These are phyloP conservation scores for Colletotrichum plurivorum DNA, from an alignment of 2,329 filamentous ascomycete genomes.

Conservation along the genomic window DNA sequence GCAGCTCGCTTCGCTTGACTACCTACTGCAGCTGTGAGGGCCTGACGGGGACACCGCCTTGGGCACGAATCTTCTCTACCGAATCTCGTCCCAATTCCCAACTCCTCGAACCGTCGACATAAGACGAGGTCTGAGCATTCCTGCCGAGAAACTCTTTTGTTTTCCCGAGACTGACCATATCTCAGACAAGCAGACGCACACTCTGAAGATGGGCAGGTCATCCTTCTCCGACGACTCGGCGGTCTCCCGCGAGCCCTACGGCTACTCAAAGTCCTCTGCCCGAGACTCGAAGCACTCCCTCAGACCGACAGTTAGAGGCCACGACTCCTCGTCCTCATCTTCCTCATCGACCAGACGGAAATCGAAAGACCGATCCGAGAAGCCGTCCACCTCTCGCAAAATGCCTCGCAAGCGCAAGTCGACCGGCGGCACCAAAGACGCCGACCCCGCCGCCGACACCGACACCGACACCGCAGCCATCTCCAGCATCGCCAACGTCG, in stretches of 20 bases:
- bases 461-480: neutral
- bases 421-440: slow-evolving; percentile 9
- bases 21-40: neutral
- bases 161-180: neutral
- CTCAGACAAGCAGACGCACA: slow-evolving; percentile 12
- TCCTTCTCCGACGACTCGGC: slow-evolving; percentile 23
- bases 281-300: slow-evolving; percentile 32
- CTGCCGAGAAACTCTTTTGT: neutral
- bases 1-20: neutral
- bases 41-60: slow-evolving; percentile 9
- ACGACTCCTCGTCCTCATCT: slow-evolving; percentile 22
- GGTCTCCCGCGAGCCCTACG: slow-evolving; percentile 18
- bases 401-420: slow-evolving; percentile 31
- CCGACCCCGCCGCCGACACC: neutral
- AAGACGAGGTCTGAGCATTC: neutral
- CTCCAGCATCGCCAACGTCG: neutral
- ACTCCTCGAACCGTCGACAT: neutral
- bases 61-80: slow-evolving; percentile 13
- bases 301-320: slow-evolving; percentile 21
- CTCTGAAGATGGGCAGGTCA: slow-evolving; percentile 20
- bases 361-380: slow-evolving; percentile 26
- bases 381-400: slow-evolving; percentile 10
- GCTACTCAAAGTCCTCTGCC: slow-evolving; percentile 17
- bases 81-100: slow-evolving; percentile 1
- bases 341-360: slow-evolving; percentile 6